Percentiles rank a stretch among this genome's conserved stretches.
These are phyloP conservation scores for Gynostemma pentaphyllum DNA, from an alignment of 306 rosid species.

Conservation along the genomic window DNA sequence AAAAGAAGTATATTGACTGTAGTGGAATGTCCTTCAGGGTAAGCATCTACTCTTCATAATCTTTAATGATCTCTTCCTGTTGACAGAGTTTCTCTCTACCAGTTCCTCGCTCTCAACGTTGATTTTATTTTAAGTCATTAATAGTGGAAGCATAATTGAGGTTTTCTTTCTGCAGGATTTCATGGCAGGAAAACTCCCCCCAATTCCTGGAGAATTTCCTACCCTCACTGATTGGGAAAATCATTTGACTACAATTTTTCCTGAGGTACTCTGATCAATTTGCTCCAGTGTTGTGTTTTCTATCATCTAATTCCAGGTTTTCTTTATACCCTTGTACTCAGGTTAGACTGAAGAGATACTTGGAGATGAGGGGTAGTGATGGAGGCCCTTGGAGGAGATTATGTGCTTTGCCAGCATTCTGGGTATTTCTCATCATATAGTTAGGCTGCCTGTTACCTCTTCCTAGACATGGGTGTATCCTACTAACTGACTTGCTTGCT, in stretches of 20 bases:
- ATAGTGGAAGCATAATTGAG: background rate
- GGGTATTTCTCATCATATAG: conserved; percentile 43
- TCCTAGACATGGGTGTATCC: conserved; percentile 3
- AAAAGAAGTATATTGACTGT: conserved; percentile 70
- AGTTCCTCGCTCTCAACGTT: background rate
- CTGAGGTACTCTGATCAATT: conserved; percentile 50
- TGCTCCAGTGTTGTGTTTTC: conserved; percentile 10
- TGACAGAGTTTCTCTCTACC: background rate
- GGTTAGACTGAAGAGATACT: conserved; percentile 95
- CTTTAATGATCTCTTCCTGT: no score
- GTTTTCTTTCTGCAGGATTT: conserved; percentile 54
- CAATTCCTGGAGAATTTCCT: conserved; percentile 86
- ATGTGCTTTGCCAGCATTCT: conserved; percentile 95
- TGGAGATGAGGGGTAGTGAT: conserved; percentile 99
- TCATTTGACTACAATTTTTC: conserved; percentile 92
- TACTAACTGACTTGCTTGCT: background rate
- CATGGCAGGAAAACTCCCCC: conserved; percentile 70
- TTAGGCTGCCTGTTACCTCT: conserved; percentile 9
- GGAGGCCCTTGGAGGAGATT: conserved; percentile 99
- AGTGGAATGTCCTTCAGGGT: conserved; percentile 97
- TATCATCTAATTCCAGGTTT: conserved; percentile 10
- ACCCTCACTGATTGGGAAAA: conserved; percentile 96
- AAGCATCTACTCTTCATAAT: conserved; percentile 25
- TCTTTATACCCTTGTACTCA: conserved; percentile 24
- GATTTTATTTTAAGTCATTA: background rate